Conservation (phyloP, 495 filamentous ascomycete genomes). For the Lasiosphaeria ovina region DNA sequence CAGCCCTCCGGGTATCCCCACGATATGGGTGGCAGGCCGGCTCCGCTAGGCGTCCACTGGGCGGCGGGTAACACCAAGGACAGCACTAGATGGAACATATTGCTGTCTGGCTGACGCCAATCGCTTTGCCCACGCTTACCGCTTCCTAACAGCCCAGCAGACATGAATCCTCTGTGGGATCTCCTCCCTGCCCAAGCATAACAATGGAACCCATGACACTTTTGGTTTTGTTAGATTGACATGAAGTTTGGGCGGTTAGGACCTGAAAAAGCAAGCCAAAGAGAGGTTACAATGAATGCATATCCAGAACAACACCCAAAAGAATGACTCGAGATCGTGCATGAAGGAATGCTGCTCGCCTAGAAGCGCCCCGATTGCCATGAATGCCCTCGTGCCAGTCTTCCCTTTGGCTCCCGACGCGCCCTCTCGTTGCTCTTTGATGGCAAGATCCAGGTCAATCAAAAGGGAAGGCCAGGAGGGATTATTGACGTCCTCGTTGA, state of each 20-base stretch:
- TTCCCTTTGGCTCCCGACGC: conserved; percentile 39
- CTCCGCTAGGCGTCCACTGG: too few species aligned
- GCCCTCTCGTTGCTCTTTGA: conserved; percentile 30
- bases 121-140: too few species aligned
- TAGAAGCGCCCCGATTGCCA: conserved; percentile 42
- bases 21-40: neutral
- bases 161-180: too few species aligned
- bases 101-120: too few species aligned
- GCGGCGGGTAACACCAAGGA: too few species aligned
- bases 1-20: neutral
- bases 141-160: too few species aligned
- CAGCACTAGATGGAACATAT: too few species aligned
- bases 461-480: conserved; percentile 30
- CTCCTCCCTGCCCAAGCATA: too few species aligned
- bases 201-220: too few species aligned
- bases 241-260: too few species aligned
- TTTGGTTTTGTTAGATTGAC: too few species aligned
- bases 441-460: conserved; percentile 45
- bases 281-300: conserved; percentile 45
- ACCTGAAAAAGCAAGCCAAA: too few species aligned
- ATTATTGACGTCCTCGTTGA: conserved; percentile 37
- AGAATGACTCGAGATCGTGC: conserved; percentile 55
- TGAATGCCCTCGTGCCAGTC: conserved; percentile 48
- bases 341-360: conserved; percentile 43
- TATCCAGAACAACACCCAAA: conserved; percentile 54